These are phyloP conservation scores for Pichia inconspicua DNA, from an alignment of 1,139 yeast genomes.

Conservation along the genomic window DNA sequence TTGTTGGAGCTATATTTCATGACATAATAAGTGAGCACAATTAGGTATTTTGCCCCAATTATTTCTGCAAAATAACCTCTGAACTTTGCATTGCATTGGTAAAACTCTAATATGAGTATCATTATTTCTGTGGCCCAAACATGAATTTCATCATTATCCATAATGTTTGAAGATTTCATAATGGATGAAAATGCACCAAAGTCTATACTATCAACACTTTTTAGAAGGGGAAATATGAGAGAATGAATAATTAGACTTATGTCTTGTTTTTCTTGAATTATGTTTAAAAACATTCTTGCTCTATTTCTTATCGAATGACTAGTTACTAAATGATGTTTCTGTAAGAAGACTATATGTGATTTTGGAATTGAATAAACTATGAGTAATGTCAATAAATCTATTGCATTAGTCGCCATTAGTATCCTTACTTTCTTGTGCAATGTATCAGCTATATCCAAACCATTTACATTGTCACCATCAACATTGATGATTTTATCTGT, in stretches of 20 bases:
- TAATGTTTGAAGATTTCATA: slow-evolving; percentile 22
- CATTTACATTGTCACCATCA: slow-evolving; percentile 22
- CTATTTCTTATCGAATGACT: slow-evolving; percentile 35
- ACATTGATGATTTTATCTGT: not conserved
- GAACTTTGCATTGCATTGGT: slow-evolving; percentile 60
- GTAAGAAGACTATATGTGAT: slow-evolving; percentile 39
- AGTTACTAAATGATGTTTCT: slow-evolving; percentile 23
- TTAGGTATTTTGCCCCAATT: slow-evolving; percentile 46
- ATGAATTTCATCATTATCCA: slow-evolving; percentile 32
- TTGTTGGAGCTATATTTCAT: slow-evolving; percentile 38
- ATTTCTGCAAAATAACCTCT: slow-evolving; percentile 38
- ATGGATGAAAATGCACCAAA: slow-evolving; percentile 19
- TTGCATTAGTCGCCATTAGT: slow-evolving; percentile 46
- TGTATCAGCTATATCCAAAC: slow-evolving; percentile 25
- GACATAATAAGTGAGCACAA: slow-evolving; percentile 51
- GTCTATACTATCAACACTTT: slow-evolving; percentile 30
- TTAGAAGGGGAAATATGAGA: slow-evolving; percentile 39
- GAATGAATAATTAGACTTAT: slow-evolving; percentile 40
- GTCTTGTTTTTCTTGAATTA: slow-evolving; percentile 47
- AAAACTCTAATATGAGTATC: slow-evolving; percentile 66
- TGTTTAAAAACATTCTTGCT: slow-evolving; percentile 45
- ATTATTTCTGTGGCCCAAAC: slow-evolving; percentile 49
- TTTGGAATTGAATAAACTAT: slow-evolving; percentile 58
- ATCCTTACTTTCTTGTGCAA: slow-evolving; percentile 42
- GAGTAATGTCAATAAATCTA: slow-evolving; percentile 57